Base-by-base conservation (phyloP, 306 rosid genomes). In the Clitoria ternatea region DNA sequence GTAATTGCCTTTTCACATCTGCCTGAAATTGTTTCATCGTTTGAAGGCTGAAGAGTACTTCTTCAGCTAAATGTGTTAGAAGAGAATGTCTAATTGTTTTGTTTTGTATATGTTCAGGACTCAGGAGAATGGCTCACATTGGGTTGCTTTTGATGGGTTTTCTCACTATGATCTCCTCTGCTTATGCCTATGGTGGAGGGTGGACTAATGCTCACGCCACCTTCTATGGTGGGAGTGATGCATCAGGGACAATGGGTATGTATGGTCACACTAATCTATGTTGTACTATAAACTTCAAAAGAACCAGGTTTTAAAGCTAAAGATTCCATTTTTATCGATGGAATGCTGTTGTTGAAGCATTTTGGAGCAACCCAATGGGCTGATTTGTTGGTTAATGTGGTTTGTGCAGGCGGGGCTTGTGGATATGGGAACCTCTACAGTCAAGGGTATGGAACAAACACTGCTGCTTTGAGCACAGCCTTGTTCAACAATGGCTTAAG, bases 201-300 rank as follows among this genome's bases (percentile, higher is more conserved):
- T 93, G 97, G 98, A 70, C 59, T 19, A 70, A 82, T 75, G 98
- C 98, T 32, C 98, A 88, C 23, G 98, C 98, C 59, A 93, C 98
- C 36, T 93, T 93, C 84, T 93, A 93, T 39, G 98, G 98, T 4
- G 98, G 98, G 14, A 80, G 97, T 77, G 98, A 93, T 75, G 98
- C 98, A 35, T 90, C 98, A 35, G 98, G 98, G 26, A 93, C 98
- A 82, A 93, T 93, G 98, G 98, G 98, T 93, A 85, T 80, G 84
- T 18, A 30, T 12, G 30, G 1, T 4, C 17, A n/a, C n/a, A n/a
- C n/a, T n/a, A n/a, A n/a, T n/a, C n/a, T n/a, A n/a, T n/a, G n/a
- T n/a, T n/a, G n/a, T n/a, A n/a, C n/a, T n/a, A n/a, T n/a, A n/a
- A n/a, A n/a, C n/a, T n/a, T n/a, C n/a, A n/a, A n/a, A n/a, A n/a